Base-by-base conservation (phyloP, 495 filamentous ascomycete genomes). In the Haplographium delicatum region DNA sequence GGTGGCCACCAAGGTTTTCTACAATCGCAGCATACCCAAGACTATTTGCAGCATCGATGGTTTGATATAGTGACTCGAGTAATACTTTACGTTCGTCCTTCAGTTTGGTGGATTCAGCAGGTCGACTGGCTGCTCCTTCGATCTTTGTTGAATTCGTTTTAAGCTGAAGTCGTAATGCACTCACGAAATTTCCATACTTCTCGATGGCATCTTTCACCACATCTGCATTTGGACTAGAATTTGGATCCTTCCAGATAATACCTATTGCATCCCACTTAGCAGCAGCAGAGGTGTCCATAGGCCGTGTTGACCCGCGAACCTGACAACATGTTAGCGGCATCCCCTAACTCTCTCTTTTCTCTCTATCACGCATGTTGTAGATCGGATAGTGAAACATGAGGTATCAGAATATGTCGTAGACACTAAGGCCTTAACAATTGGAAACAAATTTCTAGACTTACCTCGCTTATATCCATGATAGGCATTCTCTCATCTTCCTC, bases 21-120 rank as follows among this genome's bases (percentile, higher is more conserved):
- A 90, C 62, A 45, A 88, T 80, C 22, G 74, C 71, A 19, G 72
- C 72, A 59, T 89, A 83, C 13, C 82, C 84, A 59, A 74, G 72
- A 23, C 78, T 72, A 45, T 70, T 61, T 5, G 74, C 71, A 24
- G 72, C 54, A 47, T 75, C 68, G 31, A 67, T 54, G 11, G 57
- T 55, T 16, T 53, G 27, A 35, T 45, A 58, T 1, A 69, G 51
- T 2, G 53, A 53, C 11, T 59, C 47, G 27, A 62, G 55, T 11
- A 48, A 44, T 10, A 35, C 20, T 1, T 49, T 44, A 5, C 60
- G 47, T 13, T 50, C 40, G 22, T 40, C 30, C 41, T 53, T 50
- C 5, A 69, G 51, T 19, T 39, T 35, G 4, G 49, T 35, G 19
- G 58, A 28, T n/a, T 63, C 58, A 11, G 44, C 33, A 19, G 52